These are phyloP conservation scores for Phlegmacium glaucopus DNA, from an alignment of 768 basidiomycete species.

Conservation along the genomic window DNA sequence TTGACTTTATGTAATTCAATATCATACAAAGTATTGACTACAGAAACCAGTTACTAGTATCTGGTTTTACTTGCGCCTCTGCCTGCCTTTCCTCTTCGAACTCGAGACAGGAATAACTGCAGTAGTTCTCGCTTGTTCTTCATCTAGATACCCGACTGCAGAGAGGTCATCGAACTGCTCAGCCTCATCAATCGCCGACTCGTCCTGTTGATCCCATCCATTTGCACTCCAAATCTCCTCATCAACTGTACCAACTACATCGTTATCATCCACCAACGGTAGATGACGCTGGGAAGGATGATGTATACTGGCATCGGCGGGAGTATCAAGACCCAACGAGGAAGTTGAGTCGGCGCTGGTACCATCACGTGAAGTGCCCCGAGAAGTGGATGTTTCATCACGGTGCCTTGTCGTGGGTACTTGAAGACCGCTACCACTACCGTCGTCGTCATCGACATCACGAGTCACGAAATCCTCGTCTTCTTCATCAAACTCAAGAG, in stretches of 20 bases:
- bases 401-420: conserved; percentile 6
- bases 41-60: too few relatives aligned
- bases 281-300: background rate
- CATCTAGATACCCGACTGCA: background rate
- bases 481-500: conserved; percentile 63
- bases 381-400: conserved; percentile 11
- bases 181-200: conserved; percentile 45
- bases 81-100: conserved; percentile 1
- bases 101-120: background rate
- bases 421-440: conserved; percentile 4
- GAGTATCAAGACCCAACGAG: conserved; percentile 29
- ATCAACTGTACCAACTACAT: conserved; percentile 23
- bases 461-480: conserved; percentile 54
- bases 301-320: conserved; percentile 32
- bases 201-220: conserved; percentile 45
- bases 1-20: too few relatives aligned
- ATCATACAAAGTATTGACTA: too few relatives aligned
- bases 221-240: conserved; percentile 27
- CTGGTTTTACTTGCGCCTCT: background rate
- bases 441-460: conserved; percentile 14
- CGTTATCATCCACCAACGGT: conserved; percentile 27
- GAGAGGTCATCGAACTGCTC: conserved; percentile 47
- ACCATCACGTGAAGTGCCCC: conserved; percentile 23
- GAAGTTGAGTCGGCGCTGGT: conserved; percentile 24
- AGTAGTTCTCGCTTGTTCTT: too few relatives aligned